phyloP scores from a whole-genome alignment of 148 eudicot genomes.

The Rhododendron williamsianum region DNA sequence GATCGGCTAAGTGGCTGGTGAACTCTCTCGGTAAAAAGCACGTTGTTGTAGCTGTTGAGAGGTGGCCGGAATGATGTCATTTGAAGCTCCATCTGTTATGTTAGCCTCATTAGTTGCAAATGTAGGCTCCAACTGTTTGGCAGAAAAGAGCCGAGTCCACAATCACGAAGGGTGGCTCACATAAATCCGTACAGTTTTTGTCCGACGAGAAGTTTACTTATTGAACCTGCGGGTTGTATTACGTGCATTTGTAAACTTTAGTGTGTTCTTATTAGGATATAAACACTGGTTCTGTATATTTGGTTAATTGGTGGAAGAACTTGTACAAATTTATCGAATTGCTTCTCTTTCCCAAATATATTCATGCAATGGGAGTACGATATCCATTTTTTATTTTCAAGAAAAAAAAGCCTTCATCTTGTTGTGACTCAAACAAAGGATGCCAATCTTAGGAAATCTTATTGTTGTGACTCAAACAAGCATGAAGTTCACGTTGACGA shows the following conservation, averaged over 20 bases:
- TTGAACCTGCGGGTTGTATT: neutral
- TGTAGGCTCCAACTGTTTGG: neutral
- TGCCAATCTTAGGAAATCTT: neutral
- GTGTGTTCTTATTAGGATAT: neutral
- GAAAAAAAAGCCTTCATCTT: neutral
- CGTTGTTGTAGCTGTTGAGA: neutral
- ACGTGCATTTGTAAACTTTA: neutral
- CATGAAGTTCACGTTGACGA: neutral
- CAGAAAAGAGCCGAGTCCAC: neutral
- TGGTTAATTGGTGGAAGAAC: neutral
- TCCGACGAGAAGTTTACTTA: neutral
- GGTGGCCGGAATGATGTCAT: neutral
- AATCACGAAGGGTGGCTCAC: neutral
- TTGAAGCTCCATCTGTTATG: neutral
- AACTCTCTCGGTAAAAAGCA: neutral
- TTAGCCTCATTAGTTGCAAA: neutral
- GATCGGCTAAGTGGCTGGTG: neutral
- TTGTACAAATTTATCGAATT: neutral
- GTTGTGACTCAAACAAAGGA: neutral
- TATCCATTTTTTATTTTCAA: neutral
- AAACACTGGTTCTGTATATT: neutral
- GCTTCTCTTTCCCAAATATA: neutral
- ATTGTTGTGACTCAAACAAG: neutral
- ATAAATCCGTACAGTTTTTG: neutral
- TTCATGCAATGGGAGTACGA: neutral